Base-by-base conservation (phyloP, 441 rosid genomes). In the Gossypium aridum region DNA sequence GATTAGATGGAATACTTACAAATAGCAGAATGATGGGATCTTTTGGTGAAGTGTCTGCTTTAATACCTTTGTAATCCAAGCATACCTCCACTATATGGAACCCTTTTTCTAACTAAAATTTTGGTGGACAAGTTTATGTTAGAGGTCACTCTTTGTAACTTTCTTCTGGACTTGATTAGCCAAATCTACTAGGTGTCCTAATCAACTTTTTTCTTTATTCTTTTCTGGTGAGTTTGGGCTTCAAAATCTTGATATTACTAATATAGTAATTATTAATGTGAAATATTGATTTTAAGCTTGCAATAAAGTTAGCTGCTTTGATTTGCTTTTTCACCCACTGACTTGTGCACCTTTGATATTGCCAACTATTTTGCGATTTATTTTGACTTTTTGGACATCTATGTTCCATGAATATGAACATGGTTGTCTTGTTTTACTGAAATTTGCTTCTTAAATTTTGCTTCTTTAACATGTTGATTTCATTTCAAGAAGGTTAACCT, bases 401-500 rank as follows among this genome's bases (percentile, higher is more conserved):
- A 5, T 54, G 49, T 70, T 54, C 23, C 63, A 5, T 70, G 28
- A 70, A 55, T 10, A 54, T 31, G 7, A 54, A 31, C 47, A 70
- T 70, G 63, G 73, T 14, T 65, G 17, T 19, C 28, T 65, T 20
- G 70, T 65, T 65, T 39, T 65, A 20, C 70, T 43, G 55, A 43
- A 43, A 4, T 43, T 65, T 65, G 55, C 28, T 65, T 65, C 55
- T 65, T 28, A 65, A 43, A 65, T 3, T 65, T 43, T 39, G 31
- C n/a, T 64, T 65, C 14, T 39, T 17, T 19, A 39, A 43, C 4
- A 7, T 65, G 28, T 65, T 39, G 31, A 20, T 65, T 19, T 65
- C 54, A 43, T 39, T 43, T 64, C 51, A 3, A 64, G 51, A 64
- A 64, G 49, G 7, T 49, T 68, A 68, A 68, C 60, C 57, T 70